phyloP scores from a whole-genome alignment of 352 stramenopile species.

The Phytophthora palmivora region DNA sequence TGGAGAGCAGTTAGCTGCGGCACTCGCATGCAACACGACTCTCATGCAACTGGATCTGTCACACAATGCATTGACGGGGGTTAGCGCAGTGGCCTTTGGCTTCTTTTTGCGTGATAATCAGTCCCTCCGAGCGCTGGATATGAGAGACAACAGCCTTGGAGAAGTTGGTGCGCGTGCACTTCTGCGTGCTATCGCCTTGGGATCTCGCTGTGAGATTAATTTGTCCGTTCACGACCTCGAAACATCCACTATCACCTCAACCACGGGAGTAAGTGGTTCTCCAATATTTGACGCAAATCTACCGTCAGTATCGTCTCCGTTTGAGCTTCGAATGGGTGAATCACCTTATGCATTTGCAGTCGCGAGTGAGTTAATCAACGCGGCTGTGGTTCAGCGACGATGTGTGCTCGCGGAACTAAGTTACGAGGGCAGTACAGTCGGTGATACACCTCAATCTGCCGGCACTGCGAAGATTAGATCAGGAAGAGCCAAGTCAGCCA shows the following conservation, averaged over 20 bases:
- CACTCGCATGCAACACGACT: conserved; percentile 55
- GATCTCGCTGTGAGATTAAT: conserved; percentile 61
- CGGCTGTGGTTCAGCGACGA: conserved; percentile 41
- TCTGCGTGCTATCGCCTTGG: conserved; percentile 52
- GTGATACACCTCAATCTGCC: conserved; percentile 7
- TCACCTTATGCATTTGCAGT: conserved; percentile 75
- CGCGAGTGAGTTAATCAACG: conserved; percentile 60
- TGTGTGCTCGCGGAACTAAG: conserved; percentile 57
- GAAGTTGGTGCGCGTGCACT: conserved; percentile 63
- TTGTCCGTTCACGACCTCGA: conserved; percentile 63
- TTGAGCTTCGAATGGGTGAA: conserved; percentile 52
- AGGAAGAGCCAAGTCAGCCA: conserved; percentile 27
- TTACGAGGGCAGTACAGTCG: conserved; percentile 38
- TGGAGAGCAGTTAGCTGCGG: conserved; percentile 61
- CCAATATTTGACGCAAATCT: conserved; percentile 65
- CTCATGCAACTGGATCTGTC: conserved; percentile 62
- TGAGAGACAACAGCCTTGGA: conserved; percentile 70
- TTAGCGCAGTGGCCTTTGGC: conserved; percentile 61
- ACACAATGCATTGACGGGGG: conserved; percentile 64
- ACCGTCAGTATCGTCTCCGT: conserved; percentile 65
- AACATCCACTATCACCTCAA: conserved; percentile 30
- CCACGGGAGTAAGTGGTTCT: conserved; percentile 10
- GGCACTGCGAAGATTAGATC: conserved; percentile 16
- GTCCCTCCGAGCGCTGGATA: conserved; percentile 44
- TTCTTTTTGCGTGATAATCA: conserved; percentile 62